Conservation (phyloP, 306 rosid genomes). For the barrel medic (Medicago truncatula) region DNA sequence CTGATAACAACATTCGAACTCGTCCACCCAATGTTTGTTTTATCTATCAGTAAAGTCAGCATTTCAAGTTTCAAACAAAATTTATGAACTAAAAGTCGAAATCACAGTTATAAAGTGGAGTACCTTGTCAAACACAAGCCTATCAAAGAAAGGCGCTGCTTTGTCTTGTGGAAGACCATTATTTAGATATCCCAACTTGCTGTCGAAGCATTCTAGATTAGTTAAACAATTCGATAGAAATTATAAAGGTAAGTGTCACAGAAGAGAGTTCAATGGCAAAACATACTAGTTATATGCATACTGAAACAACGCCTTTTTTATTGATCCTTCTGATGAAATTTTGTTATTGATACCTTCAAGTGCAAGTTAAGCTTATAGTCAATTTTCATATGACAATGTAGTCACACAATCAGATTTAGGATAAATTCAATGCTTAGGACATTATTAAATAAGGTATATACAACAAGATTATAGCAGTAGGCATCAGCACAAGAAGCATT, state of each 20-base stretch:
- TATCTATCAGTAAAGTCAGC: constrained; percentile 51
- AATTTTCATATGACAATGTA: constrained; percentile 4
- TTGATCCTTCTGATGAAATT: constrained; percentile 76
- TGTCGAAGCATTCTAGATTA: constrained; percentile 51
- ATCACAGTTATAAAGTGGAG: constrained; percentile 33
- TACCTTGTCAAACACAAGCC: constrained; percentile 86
- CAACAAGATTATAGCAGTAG: not conserved
- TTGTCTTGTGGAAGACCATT: constrained; percentile 80
- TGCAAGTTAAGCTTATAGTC: constrained; percentile 15
- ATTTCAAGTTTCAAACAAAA: constrained; percentile 25
- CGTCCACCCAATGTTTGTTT: constrained; percentile 86
- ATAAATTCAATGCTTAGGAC: constrained; percentile 30
- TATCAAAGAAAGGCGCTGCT: constrained; percentile 86
- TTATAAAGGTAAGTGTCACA: constrained; percentile 1
- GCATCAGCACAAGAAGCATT: not conserved
- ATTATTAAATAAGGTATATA: constrained; percentile 11
- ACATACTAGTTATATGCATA: constrained; percentile 88
- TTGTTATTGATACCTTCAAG: constrained; percentile 64
- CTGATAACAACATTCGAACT: constrained; percentile 77
- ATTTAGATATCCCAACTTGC: constrained; percentile 86
- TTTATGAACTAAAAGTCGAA: constrained; percentile 15
- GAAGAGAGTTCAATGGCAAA: not conserved
- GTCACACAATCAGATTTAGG: constrained; percentile 3
- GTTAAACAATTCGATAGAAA: constrained; percentile 32
- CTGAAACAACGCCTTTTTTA: constrained; percentile 68